A percentile compares a stretch with the other conserved stretches of the same genome.
These are phyloP conservation scores for Hypoxylon rubiginosum DNA, from an alignment of 2,329 filamentous ascomycete genomes.

Conservation along the genomic window DNA sequence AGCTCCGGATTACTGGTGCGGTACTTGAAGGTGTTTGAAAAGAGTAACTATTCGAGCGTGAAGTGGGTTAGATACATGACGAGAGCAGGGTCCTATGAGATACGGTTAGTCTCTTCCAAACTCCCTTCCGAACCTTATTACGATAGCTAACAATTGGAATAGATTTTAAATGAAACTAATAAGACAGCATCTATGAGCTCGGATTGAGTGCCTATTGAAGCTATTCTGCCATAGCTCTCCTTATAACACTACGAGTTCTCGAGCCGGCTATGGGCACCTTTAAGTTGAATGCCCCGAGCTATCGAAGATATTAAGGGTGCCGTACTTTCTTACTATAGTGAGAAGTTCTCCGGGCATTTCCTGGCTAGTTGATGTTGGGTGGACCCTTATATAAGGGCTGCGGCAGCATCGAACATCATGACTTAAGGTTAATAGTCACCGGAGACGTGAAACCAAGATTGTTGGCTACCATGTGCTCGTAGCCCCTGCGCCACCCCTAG, in stretches of 20 bases:
- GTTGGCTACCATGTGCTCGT: conserved; percentile 30
- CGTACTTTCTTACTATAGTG: conserved; percentile 7
- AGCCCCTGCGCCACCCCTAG: conserved; percentile 16
- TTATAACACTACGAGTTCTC: conserved; percentile 8
- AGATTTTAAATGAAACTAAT: conserved; percentile 34
- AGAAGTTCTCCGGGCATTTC: conserved; percentile 6
- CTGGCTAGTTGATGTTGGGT: not conserved
- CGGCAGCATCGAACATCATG: conserved; percentile 2
- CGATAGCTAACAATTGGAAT: conserved; percentile 16
- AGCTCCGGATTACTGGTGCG: conserved; percentile 91
- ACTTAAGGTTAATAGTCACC: conserved; percentile 5
- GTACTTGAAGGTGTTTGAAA: conserved; percentile 99
- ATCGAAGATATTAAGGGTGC: conserved; percentile 13
- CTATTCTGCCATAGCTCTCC: not conserved
- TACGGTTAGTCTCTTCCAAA: conserved; percentile 69
- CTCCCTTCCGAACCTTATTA: not conserved
- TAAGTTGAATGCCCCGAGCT: conserved; percentile 16
- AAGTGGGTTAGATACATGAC: conserved; percentile 99
- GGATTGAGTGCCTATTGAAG: not conserved
- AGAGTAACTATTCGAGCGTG: conserved; percentile 98
- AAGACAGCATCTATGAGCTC: conserved; percentile 5
- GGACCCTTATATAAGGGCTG: conserved; percentile 10
- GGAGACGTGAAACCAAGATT: conserved; percentile 26
- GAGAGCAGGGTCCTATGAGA: conserved; percentile 96
- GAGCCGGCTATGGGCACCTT: conserved; percentile 9